A percentile compares a stretch with the other conserved stretches of the same genome.
Evolutionary conservation across 164 flowering plant species (phyloP).

Genomic region (Taxillus chinensis): DNA sequence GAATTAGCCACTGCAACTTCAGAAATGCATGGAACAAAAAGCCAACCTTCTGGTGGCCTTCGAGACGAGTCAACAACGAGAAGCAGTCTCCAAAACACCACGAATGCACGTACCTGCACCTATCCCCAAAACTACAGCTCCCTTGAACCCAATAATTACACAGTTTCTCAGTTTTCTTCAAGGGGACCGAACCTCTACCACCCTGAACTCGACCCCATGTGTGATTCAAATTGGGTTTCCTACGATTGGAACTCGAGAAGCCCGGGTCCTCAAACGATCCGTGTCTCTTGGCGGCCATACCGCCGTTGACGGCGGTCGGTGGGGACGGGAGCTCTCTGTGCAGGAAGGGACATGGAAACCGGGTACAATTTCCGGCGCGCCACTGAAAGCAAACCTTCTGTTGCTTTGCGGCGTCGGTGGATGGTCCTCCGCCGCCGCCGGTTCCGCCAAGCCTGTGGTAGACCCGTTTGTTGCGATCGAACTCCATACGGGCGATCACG

Average conservation of each 20-base stretch:
- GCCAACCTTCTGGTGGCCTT: conserved; percentile 80
- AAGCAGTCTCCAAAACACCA: conserved; percentile 66
- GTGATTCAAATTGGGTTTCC: conserved; percentile 20
- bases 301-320: conserved; percentile 11
- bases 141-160: conserved; percentile 73
- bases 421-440: not conserved
- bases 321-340: conserved; percentile 44
- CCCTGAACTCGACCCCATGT: conserved; percentile 47
- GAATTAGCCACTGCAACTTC: no score
- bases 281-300: conserved; percentile 20
- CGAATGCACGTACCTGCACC: conserved; percentile 60
- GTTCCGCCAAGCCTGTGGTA: not conserved
- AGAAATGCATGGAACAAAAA: not conserved
- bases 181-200: conserved; percentile 11
- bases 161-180: conserved; percentile 38
- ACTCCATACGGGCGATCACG: not conserved
- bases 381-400: conserved; percentile 66
- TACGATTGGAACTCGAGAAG: conserved; percentile 18
- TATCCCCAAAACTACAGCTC: conserved; percentile 58
- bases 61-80: conserved; percentile 55
- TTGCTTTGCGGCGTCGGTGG: conserved; percentile 6
- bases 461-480: conserved; percentile 1
- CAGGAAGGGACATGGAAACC: conserved; percentile 43
- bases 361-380: conserved; percentile 57
- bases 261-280: conserved; percentile 21